Evolutionary conservation across 2,329 filamentous ascomycete genomes (phyloP).

Genomic region (Xylaria sp.): DNA sequence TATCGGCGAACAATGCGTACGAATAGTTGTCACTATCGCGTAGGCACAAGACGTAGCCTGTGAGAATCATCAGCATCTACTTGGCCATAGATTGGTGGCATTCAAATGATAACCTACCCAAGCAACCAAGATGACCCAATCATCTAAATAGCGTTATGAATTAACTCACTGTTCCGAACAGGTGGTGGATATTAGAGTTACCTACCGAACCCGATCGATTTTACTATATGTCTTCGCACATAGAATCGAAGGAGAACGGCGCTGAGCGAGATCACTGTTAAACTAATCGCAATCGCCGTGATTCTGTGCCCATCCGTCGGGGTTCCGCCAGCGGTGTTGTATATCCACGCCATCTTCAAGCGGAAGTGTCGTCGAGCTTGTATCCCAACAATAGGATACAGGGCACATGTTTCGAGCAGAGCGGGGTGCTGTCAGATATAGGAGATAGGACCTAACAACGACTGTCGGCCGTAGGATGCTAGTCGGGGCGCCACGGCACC

Average conservation of each 20-base stretch:
- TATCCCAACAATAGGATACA: neutral
- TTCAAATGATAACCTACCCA: constrained; percentile 5
- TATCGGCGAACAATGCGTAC: constrained; percentile 1
- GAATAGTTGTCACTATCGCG: constrained; percentile 5
- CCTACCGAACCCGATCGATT: constrained; percentile 13
- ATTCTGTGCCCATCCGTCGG: constrained; percentile 11
- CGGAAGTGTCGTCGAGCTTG: neutral
- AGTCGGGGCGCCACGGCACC: neutral
- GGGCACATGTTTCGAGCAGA: neutral
- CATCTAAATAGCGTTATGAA: constrained; percentile 6
- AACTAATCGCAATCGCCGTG: neutral
- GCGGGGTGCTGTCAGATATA: neutral
- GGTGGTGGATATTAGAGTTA: no score
- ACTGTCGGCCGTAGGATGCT: neutral
- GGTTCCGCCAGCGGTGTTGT: constrained; percentile 12
- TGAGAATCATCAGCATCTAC: neutral
- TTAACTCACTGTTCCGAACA: neutral
- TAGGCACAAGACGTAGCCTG: constrained; percentile 11
- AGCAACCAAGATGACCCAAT: constrained; percentile 18
- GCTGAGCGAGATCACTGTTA: constrained; percentile 10
- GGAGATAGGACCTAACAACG: neutral
- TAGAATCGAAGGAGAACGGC: constrained; percentile 19
- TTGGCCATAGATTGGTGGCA: neutral
- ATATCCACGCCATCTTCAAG: constrained; percentile 14
- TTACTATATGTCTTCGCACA: constrained; percentile 11